Base-by-base conservation (phyloP, 306 rosid genomes). In the Medicago lupulina region DNA sequence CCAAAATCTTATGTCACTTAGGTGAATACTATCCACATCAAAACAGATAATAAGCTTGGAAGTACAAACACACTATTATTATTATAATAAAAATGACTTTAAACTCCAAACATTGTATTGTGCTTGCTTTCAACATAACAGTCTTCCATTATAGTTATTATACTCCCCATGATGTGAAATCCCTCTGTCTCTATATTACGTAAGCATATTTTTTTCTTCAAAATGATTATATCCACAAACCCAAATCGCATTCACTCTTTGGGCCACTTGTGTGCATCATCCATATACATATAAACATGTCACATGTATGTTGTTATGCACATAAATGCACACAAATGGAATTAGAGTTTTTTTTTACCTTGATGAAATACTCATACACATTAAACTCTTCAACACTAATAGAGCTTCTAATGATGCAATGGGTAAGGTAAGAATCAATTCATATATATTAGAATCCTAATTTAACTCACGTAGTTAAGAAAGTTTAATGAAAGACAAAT, bases 191-290 rank as follows among this genome's bases (percentile, higher is more conserved):
- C 69, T 79, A 59, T 78, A 67, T 86, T 82, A 91, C 80, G 96
- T 87, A 85, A 86, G 90, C 93, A 80, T 68, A 78, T 80, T 80
- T 70, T 82, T 85, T 77, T 74, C 80, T 73, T 57, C 74, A 70
- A 85, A 87, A 85, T 82, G 85, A 87, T 88, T 86, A 90, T 90
- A 90, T 89, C 97, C 92, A 86, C 88, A 83, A 82, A 75, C 85
- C 73, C 88, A 79, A 84, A 60, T 81, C 82, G 82, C 85, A 73
- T 59, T 80, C 78, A 53, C 76, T 65, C 67, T 73, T 84, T 77
- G 64, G 68, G 57, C 71, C 80, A 62, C 78, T 44, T 71, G 44
- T 76, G 51, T 55, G 21, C 76, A 71, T 31, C 81, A 79, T 70
- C 63, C 71, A 76, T 72, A 63, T 74, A 54, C 61, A 57, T 60